Evolutionary conservation across 805 yeast genomes (phyloP).

Genomic region (Candida schatavii): DNA sequence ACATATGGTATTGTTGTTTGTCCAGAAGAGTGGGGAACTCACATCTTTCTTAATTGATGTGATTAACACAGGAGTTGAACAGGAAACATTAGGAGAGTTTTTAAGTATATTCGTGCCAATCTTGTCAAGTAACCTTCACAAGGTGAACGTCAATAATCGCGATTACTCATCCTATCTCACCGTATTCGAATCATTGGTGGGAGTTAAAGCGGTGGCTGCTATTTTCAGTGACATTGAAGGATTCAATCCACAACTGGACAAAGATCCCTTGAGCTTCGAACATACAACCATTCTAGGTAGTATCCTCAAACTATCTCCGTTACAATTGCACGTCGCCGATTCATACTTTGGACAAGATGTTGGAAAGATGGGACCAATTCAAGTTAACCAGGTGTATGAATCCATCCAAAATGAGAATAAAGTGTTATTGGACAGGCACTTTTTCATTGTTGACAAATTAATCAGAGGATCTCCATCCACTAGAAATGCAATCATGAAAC

Average conservation of each 20-base stretch:
- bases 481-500: slow-evolving; percentile 60
- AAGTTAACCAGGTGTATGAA: slow-evolving; percentile 50
- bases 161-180: slow-evolving; percentile 53
- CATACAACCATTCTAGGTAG: slow-evolving; percentile 72
- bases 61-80: slow-evolving; percentile 57
- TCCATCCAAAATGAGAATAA: slow-evolving; percentile 65
- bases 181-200: slow-evolving; percentile 54
- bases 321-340: slow-evolving; percentile 50
- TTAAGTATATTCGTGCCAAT: slow-evolving; percentile 50
- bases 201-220: slow-evolving; percentile 60
- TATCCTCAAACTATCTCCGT: slow-evolving; percentile 70
- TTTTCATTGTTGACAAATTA: slow-evolving; percentile 66
- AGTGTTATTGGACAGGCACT: slow-evolving; percentile 59
- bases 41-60: slow-evolving; percentile 53
- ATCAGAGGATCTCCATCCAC: slow-evolving; percentile 70
- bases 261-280: slow-evolving; percentile 51
- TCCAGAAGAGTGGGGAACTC: slow-evolving; percentile 17
- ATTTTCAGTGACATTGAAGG: slow-evolving; percentile 55
- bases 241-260: slow-evolving; percentile 44
- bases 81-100: slow-evolving; percentile 62
- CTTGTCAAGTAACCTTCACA: slow-evolving; percentile 35
- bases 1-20: slow-evolving; percentile 20
- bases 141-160: slow-evolving; percentile 47
- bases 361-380: slow-evolving; percentile 23
- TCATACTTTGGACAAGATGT: slow-evolving; percentile 39